phyloP scores from a whole-genome alignment of 148 eudicot species.

The Rhododendron williamsianum region DNA sequence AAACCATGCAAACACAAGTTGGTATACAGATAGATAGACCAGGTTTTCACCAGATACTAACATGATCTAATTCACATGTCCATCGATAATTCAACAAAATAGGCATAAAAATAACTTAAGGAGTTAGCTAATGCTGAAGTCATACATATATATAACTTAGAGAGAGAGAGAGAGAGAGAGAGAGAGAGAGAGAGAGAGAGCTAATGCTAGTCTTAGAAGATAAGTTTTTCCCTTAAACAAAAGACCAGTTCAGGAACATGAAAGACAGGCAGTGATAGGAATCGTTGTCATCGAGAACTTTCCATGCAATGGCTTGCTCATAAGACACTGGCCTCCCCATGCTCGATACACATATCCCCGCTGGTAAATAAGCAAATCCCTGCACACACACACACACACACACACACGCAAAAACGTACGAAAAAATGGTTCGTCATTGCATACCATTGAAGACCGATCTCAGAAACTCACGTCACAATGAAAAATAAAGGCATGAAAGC shows the following conservation, averaged over 20 bases:
- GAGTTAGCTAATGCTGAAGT: neutral
- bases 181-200: neutral
- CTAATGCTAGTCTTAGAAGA: neutral
- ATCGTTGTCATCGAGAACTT: slow-evolving; percentile 46
- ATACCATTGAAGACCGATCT: neutral
- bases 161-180: neutral
- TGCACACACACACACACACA: neutral
- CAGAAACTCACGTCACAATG: neutral
- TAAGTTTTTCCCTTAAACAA: slow-evolving; percentile 26
- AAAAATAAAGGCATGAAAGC: neutral
- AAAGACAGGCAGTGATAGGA: slow-evolving; percentile 52
- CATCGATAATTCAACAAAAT: neutral
- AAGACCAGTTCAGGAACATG: slow-evolving; percentile 62
- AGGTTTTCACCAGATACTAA: neutral
- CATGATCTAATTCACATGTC: neutral
- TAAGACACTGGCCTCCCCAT: slow-evolving; percentile 56
- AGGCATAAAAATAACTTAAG: neutral
- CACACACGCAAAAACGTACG: no score
- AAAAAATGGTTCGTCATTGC: neutral
- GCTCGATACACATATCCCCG: slow-evolving; percentile 48
- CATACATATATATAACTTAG: neutral
- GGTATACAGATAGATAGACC: neutral
- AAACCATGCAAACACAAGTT: neutral
- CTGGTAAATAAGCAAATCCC: slow-evolving; percentile 55
- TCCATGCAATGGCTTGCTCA: slow-evolving; percentile 57